Conservation (phyloP, 345 rosid species). For the Eucalyptus pauciflora region DNA sequence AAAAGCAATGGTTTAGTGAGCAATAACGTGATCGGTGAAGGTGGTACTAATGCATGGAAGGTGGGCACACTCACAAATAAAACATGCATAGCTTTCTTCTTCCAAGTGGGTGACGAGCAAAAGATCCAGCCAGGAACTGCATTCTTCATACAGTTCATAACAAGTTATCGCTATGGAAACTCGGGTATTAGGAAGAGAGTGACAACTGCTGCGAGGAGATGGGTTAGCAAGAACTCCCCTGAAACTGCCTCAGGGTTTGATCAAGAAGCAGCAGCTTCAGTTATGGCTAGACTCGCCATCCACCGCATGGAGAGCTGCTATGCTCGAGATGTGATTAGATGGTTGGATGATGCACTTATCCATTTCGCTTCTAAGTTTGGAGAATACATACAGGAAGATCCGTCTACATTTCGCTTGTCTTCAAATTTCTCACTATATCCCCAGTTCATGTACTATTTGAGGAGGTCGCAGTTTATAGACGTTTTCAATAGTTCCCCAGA, state of each 20-base stretch:
- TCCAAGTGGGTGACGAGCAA: slow-evolving; percentile 52
- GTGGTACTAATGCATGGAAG: slow-evolving; percentile 81
- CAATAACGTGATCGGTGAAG: slow-evolving; percentile 60
- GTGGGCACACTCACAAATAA: slow-evolving; percentile 56
- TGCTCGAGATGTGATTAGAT: slow-evolving; percentile 78
- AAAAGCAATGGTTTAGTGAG: slow-evolving; percentile 63
- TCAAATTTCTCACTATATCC: slow-evolving; percentile 90
- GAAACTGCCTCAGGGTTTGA: slow-evolving; percentile 80
- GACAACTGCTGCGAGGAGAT: slow-evolving; percentile 91
- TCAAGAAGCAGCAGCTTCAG: slow-evolving; percentile 95
- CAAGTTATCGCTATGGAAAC: slow-evolving; percentile 64
- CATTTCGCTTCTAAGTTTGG: slow-evolving; percentile 75
- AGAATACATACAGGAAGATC: slow-evolving; percentile 81
- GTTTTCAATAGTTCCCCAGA: slow-evolving; percentile 86
- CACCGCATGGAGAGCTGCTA: slow-evolving; percentile 56
- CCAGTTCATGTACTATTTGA: slow-evolving; percentile 88
- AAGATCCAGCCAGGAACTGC: slow-evolving; percentile 78
- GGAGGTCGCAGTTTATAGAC: slow-evolving; percentile 97
- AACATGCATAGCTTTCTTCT: slow-evolving; percentile 85
- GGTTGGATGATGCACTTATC: slow-evolving; percentile 84
- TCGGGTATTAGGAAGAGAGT: slow-evolving; percentile 63
- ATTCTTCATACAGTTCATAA: slow-evolving; percentile 78
- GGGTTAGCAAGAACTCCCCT: slow-evolving; percentile 68
- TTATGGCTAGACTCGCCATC: slow-evolving; percentile 91
- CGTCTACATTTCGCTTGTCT: slow-evolving; percentile 82